Percentiles rank a stretch among this genome's conserved stretches.
phyloP scores from a whole-genome alignment of 306 rosid genomes.

The Prunus kanzakura region DNA sequence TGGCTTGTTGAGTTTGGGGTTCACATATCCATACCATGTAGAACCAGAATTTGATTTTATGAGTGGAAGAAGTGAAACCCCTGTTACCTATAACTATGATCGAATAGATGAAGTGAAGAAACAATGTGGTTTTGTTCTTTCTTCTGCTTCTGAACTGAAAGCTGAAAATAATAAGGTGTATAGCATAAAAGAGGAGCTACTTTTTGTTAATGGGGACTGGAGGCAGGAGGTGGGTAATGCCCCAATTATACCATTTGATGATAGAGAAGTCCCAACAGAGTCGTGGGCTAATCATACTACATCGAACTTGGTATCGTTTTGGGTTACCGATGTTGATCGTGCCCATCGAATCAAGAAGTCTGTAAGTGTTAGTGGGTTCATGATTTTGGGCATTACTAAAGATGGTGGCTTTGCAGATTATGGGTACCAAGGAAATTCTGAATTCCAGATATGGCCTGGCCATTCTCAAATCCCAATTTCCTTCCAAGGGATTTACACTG shows the following conservation, averaged over 20 bases:
- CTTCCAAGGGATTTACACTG: conserved; percentile 85
- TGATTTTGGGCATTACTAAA: conserved; percentile 58
- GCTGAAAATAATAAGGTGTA: conserved; percentile 35
- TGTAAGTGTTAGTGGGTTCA: conserved; percentile 47
- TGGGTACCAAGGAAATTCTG: conserved; percentile 36
- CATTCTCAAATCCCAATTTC: conserved; percentile 56
- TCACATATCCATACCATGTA: conserved; percentile 30
- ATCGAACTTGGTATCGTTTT: conserved; percentile 58
- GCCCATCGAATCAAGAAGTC: conserved; percentile 55
- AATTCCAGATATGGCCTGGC: conserved; percentile 59
- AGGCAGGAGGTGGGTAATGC: conserved; percentile 52
- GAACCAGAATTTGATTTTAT: conserved; percentile 32
- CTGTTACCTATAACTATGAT: conserved; percentile 48
- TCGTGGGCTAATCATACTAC: conserved; percentile 28
- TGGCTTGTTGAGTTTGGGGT: conserved; percentile 43
- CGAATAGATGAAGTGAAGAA: conserved; percentile 63
- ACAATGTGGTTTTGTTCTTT: conserved; percentile 58
- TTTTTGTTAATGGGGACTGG: conserved; percentile 85
- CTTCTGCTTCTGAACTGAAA: conserved; percentile 65
- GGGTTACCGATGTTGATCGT: conserved; percentile 67
- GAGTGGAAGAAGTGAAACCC: conserved; percentile 27
- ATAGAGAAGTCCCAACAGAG: conserved; percentile 2
- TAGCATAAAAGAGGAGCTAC: conserved; percentile 54
- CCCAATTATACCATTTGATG: conserved; percentile 77
- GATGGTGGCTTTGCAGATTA: conserved; percentile 38